Evolutionary conservation across 1,139 yeast genomes (phyloP).

Genomic region (Suhomyces atakaporum): DNA sequence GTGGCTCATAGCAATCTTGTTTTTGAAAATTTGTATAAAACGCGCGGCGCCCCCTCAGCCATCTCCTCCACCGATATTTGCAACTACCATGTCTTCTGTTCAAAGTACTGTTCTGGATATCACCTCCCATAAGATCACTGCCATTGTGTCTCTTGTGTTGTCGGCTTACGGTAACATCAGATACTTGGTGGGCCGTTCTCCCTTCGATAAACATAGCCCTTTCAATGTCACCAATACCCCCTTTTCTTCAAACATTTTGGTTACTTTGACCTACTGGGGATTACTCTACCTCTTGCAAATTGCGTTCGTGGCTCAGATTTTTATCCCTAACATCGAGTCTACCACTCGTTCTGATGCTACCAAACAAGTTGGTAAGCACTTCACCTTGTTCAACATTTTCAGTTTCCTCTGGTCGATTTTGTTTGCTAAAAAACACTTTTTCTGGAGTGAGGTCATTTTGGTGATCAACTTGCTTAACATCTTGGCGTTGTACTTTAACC

Average conservation of each 20-base stretch:
- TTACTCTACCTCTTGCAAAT: constrained; percentile 55
- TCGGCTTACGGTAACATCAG: constrained; percentile 56
- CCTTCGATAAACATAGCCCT: constrained; percentile 45
- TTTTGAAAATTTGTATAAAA: constrained; percentile 1
- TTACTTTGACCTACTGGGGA: constrained; percentile 60
- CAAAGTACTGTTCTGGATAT: constrained; percentile 5
- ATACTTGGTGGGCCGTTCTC: constrained; percentile 54
- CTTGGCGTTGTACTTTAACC: constrained; percentile 55
- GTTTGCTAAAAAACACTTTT: constrained; percentile 57
- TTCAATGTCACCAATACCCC: constrained; percentile 59
- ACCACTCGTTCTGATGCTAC: constrained; percentile 29
- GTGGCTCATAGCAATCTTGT: constrained; percentile 8
- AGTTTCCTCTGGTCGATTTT: constrained; percentile 63
- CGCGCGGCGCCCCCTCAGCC: neutral
- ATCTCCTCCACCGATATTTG: neutral
- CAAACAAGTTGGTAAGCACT: constrained; percentile 57
- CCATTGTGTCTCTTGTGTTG: constrained; percentile 52
- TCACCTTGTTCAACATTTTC: constrained; percentile 59
- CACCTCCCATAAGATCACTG: constrained; percentile 43
- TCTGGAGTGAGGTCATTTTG: constrained; percentile 59
- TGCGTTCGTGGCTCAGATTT: constrained; percentile 53
- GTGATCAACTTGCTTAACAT: constrained; percentile 61
- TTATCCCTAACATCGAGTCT: constrained; percentile 43
- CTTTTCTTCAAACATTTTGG: constrained; percentile 59
- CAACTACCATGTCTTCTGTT: constrained; percentile 6